Percentiles rank a stretch among this genome's conserved stretches.
Evolutionary conservation across 768 basidiomycete genomes (phyloP).

Genomic region (Russula earlei): DNA sequence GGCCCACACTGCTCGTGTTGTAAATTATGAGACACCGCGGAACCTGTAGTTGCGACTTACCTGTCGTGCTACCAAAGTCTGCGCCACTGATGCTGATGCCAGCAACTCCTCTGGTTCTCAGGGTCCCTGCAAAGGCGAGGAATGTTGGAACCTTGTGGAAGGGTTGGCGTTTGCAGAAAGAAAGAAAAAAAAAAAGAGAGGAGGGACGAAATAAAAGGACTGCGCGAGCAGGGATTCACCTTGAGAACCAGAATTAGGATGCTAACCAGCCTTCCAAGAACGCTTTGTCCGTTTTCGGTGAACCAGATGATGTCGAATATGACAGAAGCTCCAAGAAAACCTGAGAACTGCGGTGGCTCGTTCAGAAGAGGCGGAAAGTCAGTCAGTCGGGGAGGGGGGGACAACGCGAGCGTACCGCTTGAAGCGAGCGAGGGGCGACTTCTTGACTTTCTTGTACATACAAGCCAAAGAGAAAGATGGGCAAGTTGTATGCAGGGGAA

Average conservation of each 20-base stretch:
- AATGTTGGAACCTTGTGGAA: conserved; percentile 29
- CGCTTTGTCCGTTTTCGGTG: conserved; percentile 43
- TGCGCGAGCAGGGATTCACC: conserved; percentile 23
- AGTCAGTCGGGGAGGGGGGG: background rate
- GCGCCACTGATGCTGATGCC: conserved; percentile 28
- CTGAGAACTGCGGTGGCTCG: conserved; percentile 44
- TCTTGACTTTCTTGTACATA: conserved; percentile 66
- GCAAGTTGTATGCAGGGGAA: conserved; percentile 65
- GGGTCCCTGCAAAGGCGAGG: conserved; percentile 27
- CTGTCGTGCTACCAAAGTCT: conserved; percentile 29
- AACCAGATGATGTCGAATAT: conserved; percentile 70
- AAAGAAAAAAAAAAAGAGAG: no score
- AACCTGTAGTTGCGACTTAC: conserved; percentile 17
- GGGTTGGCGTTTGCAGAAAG: background rate
- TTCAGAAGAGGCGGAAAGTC: background rate
- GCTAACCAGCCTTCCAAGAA: conserved; percentile 46
- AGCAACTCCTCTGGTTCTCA: conserved; percentile 31
- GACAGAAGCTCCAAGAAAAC: conserved; percentile 48
- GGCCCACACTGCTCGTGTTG: conserved; percentile 30
- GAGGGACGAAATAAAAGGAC: background rate
- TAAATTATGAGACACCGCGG: background rate
- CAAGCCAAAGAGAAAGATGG: conserved; percentile 72
- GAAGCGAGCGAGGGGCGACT: conserved; percentile 46
- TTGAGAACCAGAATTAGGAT: conserved; percentile 32
- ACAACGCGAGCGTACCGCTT: conserved; percentile 40